Evolutionary conservation across 1,284 basidiomycete species (phyloP).

Genomic region (Ustilago vetiveriae): DNA sequence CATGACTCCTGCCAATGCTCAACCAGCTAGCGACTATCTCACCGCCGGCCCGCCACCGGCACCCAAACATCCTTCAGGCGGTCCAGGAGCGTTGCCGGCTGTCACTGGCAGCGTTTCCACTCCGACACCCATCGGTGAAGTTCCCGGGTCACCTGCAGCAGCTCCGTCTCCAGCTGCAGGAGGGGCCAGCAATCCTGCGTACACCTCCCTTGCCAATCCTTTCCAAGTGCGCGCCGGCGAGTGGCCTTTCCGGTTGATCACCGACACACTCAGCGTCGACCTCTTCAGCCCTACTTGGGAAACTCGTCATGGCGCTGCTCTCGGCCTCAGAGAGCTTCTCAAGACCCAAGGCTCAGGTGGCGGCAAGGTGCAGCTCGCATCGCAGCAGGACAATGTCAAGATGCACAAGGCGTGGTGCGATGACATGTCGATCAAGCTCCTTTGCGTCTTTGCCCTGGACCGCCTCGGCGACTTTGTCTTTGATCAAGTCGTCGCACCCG

Average conservation of each 20-base stretch:
- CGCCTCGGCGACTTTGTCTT: slow-evolving; percentile 97
- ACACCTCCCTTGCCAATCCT: slow-evolving; percentile 40
- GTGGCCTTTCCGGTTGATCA: slow-evolving; percentile 90
- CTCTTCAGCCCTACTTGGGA: slow-evolving; percentile 90
- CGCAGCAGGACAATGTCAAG: slow-evolving; percentile 33
- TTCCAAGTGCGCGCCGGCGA: slow-evolving; percentile 71
- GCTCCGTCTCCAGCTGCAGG: slow-evolving; percentile 29
- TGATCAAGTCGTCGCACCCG: slow-evolving; percentile 96
- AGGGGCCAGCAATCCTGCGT: slow-evolving; percentile 29
- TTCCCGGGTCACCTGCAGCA: slow-evolving; percentile 26
- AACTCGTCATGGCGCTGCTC: slow-evolving; percentile 89
- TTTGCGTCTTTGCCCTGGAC: slow-evolving; percentile 93
- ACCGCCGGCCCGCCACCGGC: slow-evolving; percentile 23
- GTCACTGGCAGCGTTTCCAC: slow-evolving; percentile 36
- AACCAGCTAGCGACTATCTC: slow-evolving; percentile 29
- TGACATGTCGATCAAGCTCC: slow-evolving; percentile 82
- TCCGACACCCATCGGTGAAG: slow-evolving; percentile 36
- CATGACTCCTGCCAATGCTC: slow-evolving; percentile 25
- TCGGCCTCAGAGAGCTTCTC: slow-evolving; percentile 88
- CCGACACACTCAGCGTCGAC: slow-evolving; percentile 83
- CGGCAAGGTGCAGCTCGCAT: slow-evolving; percentile 72
- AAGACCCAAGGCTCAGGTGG: slow-evolving; percentile 84
- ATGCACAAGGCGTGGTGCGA: slow-evolving; percentile 87
- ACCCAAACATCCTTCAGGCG: slow-evolving; percentile 42
- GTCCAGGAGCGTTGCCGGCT: slow-evolving; percentile 36